Percentiles rank a stretch among this genome's conserved stretches.
These are phyloP conservation scores for Boletus rubescentipes DNA, from an alignment of 768 basidiomycete species.

Conservation along the genomic window DNA sequence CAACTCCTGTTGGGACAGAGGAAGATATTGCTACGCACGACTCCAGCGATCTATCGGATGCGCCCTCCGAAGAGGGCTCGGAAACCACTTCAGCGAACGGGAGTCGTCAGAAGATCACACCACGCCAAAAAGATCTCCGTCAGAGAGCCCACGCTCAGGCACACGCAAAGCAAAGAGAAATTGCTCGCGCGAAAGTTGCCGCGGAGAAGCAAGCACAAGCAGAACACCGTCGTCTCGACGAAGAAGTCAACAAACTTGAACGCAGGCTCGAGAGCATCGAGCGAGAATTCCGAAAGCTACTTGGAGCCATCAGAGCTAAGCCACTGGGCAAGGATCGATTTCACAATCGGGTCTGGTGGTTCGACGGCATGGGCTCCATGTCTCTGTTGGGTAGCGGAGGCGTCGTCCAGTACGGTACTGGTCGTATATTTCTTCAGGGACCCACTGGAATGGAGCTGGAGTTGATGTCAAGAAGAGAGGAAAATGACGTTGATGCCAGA, in stretches of 20 bases:
- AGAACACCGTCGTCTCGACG: conserved; percentile 81
- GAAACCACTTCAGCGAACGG: conserved; percentile 52
- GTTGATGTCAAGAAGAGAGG: conserved; percentile 57
- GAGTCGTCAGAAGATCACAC: conserved; percentile 41
- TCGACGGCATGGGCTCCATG: conserved; percentile 91
- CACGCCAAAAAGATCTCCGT: conserved; percentile 52
- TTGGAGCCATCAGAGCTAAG: conserved; percentile 82
- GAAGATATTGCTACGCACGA: conserved; percentile 65
- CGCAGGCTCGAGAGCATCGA: conserved; percentile 84
- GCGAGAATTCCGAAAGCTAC: conserved; percentile 88
- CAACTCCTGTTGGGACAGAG: conserved; percentile 38
- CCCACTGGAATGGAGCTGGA: conserved; percentile 81
- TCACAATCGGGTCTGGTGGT: conserved; percentile 97
- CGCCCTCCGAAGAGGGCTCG: conserved; percentile 58
- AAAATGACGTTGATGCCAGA: conserved; percentile 52
- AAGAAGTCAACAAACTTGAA: conserved; percentile 83
- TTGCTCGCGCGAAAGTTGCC: conserved; percentile 72
- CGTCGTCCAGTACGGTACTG: conserved; percentile 81
- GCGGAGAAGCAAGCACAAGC: conserved; percentile 79
- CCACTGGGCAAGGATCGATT: conserved; percentile 92
- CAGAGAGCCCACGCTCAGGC: conserved; percentile 52
- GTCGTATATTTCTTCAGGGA: conserved; percentile 90
- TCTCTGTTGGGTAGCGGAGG: conserved; percentile 78
- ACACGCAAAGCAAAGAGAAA: conserved; percentile 79
- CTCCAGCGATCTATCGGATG: conserved; percentile 72